phyloP scores from a whole-genome alignment of 495 filamentous ascomycete genomes.

The Podospora fimiseda region DNA sequence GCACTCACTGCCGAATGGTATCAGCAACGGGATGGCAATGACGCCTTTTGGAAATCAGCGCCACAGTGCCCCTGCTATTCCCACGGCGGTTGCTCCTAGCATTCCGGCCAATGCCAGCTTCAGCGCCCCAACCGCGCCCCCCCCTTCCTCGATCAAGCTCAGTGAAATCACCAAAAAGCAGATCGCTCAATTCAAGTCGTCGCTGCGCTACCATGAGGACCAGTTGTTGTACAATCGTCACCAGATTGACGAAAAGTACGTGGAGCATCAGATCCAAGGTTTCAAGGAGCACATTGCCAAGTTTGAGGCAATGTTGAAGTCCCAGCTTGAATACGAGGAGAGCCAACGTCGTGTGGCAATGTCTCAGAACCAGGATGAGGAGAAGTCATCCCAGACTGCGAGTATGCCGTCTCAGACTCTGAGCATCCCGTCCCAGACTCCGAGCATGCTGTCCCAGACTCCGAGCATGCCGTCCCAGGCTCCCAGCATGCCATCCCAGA shows the following conservation, averaged over 20 bases:
- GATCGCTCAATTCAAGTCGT: conserved; percentile 37
- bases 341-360: conserved; percentile 16
- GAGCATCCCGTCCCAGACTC: too few relatives aligned
- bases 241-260: conserved; percentile 44
- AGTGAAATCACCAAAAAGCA: conserved; percentile 46
- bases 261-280: conserved; percentile 25
- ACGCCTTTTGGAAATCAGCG: conserved; percentile 9
- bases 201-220: conserved; percentile 40
- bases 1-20: conserved; percentile 15
- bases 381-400: conserved; percentile 1
- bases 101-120: conserved; percentile 20
- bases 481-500: too few relatives aligned
- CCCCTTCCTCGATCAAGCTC: conserved; percentile 38
- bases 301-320: conserved; percentile 33
- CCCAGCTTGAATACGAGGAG: conserved; percentile 33
- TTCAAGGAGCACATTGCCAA: conserved; percentile 28
- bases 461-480: too few relatives aligned
- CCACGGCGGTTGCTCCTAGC: conserved; percentile 4
- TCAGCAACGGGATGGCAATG: conserved; percentile 13
- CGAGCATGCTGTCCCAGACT: too few relatives aligned
- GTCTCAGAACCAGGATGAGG: conserved; percentile 12
- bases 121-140: conserved; percentile 24
- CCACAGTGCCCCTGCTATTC: conserved; percentile 6
- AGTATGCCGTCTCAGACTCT: too few relatives aligned
- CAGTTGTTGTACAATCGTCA: conserved; percentile 44